Percentiles rank a stretch among this genome's conserved stretches.
phyloP scores from a whole-genome alignment of 2,329 filamentous ascomycete genomes.

The Thielaviopsis punctulata region DNA sequence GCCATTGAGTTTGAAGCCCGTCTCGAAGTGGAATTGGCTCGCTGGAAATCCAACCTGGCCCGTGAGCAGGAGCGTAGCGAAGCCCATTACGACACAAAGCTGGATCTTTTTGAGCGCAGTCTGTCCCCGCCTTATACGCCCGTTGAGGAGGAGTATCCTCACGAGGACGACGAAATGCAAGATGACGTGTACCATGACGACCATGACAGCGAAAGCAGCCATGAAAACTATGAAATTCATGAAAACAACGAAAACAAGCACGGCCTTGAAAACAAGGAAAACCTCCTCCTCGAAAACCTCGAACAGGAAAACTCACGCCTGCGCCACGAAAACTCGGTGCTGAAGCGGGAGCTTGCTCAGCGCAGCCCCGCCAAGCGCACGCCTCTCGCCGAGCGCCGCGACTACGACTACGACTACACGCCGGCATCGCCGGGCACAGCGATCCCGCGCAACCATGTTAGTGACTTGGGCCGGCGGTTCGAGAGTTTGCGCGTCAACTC shows the following conservation, averaged over 20 bases:
- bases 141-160: conserved; percentile 18
- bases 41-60: conserved; percentile 68
- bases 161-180: conserved; percentile 17
- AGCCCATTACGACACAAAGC: conserved; percentile 74
- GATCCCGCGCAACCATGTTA: conserved; percentile 3
- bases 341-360: conserved; percentile 47
- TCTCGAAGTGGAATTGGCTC: conserved; percentile 54
- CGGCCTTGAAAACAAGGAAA: conserved; percentile 36
- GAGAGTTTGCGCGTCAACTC: conserved; percentile 6
- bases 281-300: conserved; percentile 43
- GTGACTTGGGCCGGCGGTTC: conserved; percentile 5
- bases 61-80: conserved; percentile 66
- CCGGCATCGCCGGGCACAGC: neutral
- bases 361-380: conserved; percentile 46
- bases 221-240: too few species aligned
- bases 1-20: conserved; percentile 69
- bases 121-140: too few species aligned
- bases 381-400: conserved; percentile 37
- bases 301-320: conserved; percentile 56
- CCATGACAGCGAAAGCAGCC: too few species aligned
- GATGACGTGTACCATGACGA: neutral
- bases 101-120: conserved; percentile 44
- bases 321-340: conserved; percentile 42
- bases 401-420: conserved; percentile 23
- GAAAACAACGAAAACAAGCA: conserved; percentile 23